Evolutionary conservation across 306 rosid genomes (phyloP), one percentile per base, ranked within the genome.

Genomic region (Vigna trinervia): DNA sequence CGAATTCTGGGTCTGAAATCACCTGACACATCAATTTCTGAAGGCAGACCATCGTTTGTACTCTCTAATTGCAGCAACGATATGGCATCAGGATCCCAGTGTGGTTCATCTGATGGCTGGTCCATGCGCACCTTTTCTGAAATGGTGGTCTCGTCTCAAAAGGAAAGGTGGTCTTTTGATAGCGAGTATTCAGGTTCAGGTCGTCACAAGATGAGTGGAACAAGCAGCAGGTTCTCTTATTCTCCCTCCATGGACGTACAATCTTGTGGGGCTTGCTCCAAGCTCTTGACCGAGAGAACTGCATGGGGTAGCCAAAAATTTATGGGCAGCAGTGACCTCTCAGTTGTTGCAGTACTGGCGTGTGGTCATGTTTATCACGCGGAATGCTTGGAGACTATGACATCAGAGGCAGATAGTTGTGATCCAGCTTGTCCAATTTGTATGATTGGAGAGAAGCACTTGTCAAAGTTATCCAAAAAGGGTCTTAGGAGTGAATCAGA

Each of bases 61-160:
- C 88, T 87, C 71, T 89, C 97, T 20, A 84, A 86, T 73, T 83
- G 92, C 86, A 90, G 97, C 87, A 87, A 88, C 62, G 96, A 92
- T 74, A 78, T 89, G 41, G 87, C 88, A 53, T 73, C 82, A 39
- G 93, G 91, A 66, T 92, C 96, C 45, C 96, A 92, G 32, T 88
- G 87, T 26, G 96, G 92, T 8, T 92, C 97, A 45, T 92, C 97
- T 17, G 97, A 92, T 71, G 91, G 96, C 81, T 92, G 97, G 97
- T 92, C 97, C 51, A 86, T 90, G 88, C 93, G 88, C 71, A 89
- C 97, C 58, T 90, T 92, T 80, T 92, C 97, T 52, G 97, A 92
- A 86, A 90, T 92, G 48, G 90, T 92, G 83, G 96, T 96, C 26
- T 86, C 92, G 19, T 90, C 93, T 73, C 96, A 86, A 67, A 86